phyloP scores from a whole-genome alignment of 352 stramenopile genomes.

The Phytopythium oedochilum region DNA sequence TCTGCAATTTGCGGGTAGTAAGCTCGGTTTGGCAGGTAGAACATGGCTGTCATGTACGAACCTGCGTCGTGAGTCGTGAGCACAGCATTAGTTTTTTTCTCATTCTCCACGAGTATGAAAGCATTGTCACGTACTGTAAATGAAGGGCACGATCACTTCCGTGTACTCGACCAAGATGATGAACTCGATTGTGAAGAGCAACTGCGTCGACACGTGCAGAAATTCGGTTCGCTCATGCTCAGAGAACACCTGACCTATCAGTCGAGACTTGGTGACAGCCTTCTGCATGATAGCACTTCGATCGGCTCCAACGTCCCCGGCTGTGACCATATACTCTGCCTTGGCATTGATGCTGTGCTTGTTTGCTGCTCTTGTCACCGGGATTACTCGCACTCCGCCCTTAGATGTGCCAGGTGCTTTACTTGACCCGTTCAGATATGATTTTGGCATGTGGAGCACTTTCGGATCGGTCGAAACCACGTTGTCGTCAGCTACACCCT shows the following conservation, averaged over 20 bases:
- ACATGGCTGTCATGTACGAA: slow-evolving; percentile 23
- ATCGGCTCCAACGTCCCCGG: not conserved
- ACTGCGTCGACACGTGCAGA: slow-evolving; percentile 13
- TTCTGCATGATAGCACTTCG: not conserved
- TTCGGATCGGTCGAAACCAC: not conserved
- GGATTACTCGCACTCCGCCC: not conserved
- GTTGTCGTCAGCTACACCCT: not conserved
- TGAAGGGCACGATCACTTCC: slow-evolving; percentile 21
- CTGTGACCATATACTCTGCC: not conserved
- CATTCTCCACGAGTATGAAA: not conserved
- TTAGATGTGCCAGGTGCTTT: not conserved
- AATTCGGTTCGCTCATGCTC: slow-evolving; percentile 5
- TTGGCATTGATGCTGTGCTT: not conserved
- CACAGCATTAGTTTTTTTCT: not conserved
- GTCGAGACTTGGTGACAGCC: not conserved
- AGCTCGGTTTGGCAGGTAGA: slow-evolving; percentile 21
- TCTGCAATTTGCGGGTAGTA: slow-evolving; percentile 28
- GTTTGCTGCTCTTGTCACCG: not conserved
- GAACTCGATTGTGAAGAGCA: slow-evolving; percentile 28
- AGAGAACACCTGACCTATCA: slow-evolving; percentile 3
- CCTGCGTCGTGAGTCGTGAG: slow-evolving; percentile 1
- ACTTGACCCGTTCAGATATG: not conserved
- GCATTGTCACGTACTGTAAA: slow-evolving; percentile 21
- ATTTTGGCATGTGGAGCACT: not conserved
- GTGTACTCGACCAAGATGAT: slow-evolving; percentile 23